These are phyloP conservation scores for Coprinellus aureogranulatus DNA, from an alignment of 768 basidiomycete genomes.

Conservation along the genomic window DNA sequence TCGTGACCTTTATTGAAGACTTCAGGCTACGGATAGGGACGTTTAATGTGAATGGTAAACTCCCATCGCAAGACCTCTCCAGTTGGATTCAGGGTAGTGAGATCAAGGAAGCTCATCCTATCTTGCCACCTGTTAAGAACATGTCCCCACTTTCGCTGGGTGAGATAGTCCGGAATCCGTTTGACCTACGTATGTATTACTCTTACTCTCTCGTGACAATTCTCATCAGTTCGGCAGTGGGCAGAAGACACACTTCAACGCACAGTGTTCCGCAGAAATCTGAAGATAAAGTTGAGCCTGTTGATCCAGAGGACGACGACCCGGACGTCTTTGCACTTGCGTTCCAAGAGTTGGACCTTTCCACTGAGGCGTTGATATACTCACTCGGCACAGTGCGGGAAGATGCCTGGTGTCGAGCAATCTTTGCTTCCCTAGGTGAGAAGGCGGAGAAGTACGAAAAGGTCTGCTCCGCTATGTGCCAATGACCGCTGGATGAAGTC, in stretches of 20 bases:
- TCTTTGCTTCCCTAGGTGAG: constrained; percentile 70
- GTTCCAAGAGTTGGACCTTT: constrained; percentile 80
- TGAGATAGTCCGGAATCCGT: constrained; percentile 22
- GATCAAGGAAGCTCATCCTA: not conserved
- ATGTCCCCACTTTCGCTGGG: constrained; percentile 38
- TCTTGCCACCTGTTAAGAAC: constrained; percentile 32
- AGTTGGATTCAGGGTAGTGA: constrained; percentile 52
- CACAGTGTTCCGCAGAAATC: not conserved
- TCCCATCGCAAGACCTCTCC: constrained; percentile 69
- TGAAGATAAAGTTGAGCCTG: constrained; percentile 13
- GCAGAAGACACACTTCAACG: not conserved
- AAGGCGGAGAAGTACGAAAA: constrained; percentile 63
- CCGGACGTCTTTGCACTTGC: constrained; percentile 74
- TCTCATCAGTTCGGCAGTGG: not conserved
- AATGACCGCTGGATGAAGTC: not conserved
- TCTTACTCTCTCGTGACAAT: not conserved
- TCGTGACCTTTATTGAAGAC: not conserved
- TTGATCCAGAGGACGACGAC: constrained; percentile 25
- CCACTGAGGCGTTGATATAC: constrained; percentile 75
- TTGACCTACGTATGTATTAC: constrained; percentile 19
- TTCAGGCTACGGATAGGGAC: constrained; percentile 68
- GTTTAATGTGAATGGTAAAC: constrained; percentile 82
- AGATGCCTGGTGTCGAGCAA: constrained; percentile 68
- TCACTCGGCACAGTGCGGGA: constrained; percentile 59
- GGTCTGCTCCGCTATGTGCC: constrained; percentile 32